Conservation (phyloP, 2,329 filamentous ascomycete species). For the Magnaporthiopsis rhizophila region DNA sequence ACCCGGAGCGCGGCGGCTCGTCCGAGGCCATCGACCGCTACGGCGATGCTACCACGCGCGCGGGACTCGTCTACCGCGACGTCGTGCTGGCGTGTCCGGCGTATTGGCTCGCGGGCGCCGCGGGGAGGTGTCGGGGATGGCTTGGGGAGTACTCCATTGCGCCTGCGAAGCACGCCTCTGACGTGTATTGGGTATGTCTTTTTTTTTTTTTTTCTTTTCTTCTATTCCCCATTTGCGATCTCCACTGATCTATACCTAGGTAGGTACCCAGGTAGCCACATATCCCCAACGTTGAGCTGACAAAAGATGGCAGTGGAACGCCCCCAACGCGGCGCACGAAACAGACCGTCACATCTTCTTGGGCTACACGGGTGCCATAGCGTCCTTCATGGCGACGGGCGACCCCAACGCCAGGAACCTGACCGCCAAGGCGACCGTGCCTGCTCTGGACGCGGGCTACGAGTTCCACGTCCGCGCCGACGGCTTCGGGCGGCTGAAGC, state of each 20-base stretch:
- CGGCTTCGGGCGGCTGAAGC: constrained; percentile 32
- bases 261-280: no score
- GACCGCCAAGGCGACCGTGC: constrained; percentile 35
- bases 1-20: constrained; percentile 34
- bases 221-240: no score
- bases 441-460: constrained; percentile 28
- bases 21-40: constrained; percentile 39
- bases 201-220: constrained; percentile 6
- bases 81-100: constrained; percentile 51
- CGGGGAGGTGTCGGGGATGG: constrained; percentile 35
- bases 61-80: constrained; percentile 51
- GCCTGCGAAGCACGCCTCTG: constrained; percentile 51
- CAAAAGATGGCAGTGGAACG: constrained; percentile 40
- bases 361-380: constrained; percentile 50
- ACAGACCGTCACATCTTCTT: constrained; percentile 45
- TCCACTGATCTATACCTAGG: no score
- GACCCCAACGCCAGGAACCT: constrained; percentile 51
- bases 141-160: constrained; percentile 51
- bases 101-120: constrained; percentile 44
- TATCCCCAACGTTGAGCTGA: not conserved
- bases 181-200: constrained; percentile 42
- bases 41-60: constrained; percentile 41
- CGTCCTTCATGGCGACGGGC: constrained; percentile 51
- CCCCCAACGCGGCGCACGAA: constrained; percentile 42
- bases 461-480: constrained; percentile 43